Percentiles rank a stretch among this genome's conserved stretches.
Evolutionary conservation across 1,284 basidiomycete species (phyloP).

Genomic region (Sanghuangporus sanghuang): DNA sequence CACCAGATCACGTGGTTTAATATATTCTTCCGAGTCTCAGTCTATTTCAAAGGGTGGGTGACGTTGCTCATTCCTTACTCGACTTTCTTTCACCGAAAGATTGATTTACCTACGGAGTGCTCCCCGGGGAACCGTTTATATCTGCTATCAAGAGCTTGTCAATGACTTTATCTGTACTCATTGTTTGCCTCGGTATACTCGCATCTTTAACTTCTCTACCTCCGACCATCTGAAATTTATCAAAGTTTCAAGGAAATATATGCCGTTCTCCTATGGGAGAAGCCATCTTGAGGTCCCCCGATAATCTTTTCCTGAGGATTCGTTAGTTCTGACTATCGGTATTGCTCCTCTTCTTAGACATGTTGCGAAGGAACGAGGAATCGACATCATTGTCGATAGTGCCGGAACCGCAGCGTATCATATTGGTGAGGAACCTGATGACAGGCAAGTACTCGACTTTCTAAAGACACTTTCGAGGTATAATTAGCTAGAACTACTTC

Average conservation of each 20-base stretch:
- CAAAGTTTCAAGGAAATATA: slow-evolving; percentile 52
- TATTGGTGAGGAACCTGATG: slow-evolving; percentile 65
- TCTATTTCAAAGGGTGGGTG: too few relatives aligned
- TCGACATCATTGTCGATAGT: slow-evolving; percentile 64
- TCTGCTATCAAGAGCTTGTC: not conserved
- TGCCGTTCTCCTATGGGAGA: slow-evolving; percentile 80
- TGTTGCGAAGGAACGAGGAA: slow-evolving; percentile 54
- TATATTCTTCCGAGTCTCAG: too few relatives aligned
- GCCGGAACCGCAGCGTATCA: slow-evolving; percentile 73
- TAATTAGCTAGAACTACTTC: not conserved
- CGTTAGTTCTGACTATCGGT: not conserved
- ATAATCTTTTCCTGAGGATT: not conserved
- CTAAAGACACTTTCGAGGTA: not conserved
- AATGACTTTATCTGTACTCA: slow-evolving; percentile 40
- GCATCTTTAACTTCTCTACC: too few relatives aligned
- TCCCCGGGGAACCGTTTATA: too few relatives aligned
- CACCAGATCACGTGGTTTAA: too few relatives aligned
- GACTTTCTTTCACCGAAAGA: too few relatives aligned
- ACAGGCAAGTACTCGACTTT: slow-evolving; percentile 36
- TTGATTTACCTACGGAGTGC: too few relatives aligned
- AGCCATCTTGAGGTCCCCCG: slow-evolving; percentile 49
- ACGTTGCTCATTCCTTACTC: too few relatives aligned
- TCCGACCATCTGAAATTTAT: not conserved
- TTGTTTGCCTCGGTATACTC: slow-evolving; percentile 51
- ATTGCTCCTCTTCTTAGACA: slow-evolving; percentile 24